Evolutionary conservation across 2,329 filamentous ascomycete genomes (phyloP).

Genomic region (Venturia nashicola): DNA sequence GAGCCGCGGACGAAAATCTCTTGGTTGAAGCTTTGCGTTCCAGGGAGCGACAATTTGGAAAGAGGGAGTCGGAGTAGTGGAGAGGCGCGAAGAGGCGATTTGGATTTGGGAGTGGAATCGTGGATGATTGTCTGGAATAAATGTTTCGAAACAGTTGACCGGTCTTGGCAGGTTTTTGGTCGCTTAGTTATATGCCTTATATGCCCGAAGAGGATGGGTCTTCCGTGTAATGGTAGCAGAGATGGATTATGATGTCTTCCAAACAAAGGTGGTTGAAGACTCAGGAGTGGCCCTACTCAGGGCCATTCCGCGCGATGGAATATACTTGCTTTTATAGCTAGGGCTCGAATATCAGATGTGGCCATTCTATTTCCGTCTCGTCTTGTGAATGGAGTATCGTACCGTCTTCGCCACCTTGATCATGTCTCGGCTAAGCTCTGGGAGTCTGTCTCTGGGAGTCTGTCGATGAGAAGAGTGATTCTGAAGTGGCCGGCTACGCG

Average conservation of each 20-base stretch:
- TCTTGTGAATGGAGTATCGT: background rate
- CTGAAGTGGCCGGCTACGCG: background rate
- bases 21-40: background rate
- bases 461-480: background rate
- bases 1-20: background rate
- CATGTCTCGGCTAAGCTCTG: background rate
- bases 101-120: background rate
- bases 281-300: background rate
- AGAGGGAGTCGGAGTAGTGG: background rate
- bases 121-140: background rate
- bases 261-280: background rate
- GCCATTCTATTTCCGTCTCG: background rate
- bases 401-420: background rate
- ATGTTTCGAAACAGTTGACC: background rate
- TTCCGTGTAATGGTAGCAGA: background rate
- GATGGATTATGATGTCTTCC: background rate
- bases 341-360: background rate
- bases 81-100: background rate
- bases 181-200: background rate
- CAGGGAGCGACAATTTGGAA: background rate
- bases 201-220: background rate
- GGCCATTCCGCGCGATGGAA: background rate
- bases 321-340: background rate
- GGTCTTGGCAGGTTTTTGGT: background rate
- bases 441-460: background rate